phyloP scores from a whole-genome alignment of 176 grass and related monocot genomes.

The Bonia amplexicaulis region DNA sequence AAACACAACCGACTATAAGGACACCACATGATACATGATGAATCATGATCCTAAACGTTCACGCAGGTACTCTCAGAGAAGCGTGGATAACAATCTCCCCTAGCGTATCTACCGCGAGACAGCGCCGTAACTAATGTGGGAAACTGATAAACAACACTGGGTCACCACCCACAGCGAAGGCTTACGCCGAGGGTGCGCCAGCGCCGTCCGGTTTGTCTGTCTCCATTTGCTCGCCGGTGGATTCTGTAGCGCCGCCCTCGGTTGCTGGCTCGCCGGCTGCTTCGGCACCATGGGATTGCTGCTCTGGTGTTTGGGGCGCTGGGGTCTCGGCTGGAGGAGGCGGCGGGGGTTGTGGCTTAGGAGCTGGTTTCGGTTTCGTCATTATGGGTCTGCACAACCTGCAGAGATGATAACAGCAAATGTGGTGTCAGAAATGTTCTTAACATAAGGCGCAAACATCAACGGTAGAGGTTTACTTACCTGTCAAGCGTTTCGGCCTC shows the following conservation, averaged over 20 bases:
- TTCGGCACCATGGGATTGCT: conserved; percentile 1
- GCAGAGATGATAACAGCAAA: background rate
- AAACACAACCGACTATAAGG: background rate
- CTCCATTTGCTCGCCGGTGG: conserved; percentile 55
- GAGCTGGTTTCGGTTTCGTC: conserved; percentile 68
- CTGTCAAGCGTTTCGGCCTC: conserved; percentile 75
- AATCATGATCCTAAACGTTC: background rate
- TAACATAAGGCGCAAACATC: background rate
- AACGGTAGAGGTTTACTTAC: background rate
- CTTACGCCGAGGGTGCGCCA: conserved; percentile 29
- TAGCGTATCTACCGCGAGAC: background rate
- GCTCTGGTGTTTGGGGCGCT: conserved; percentile 44
- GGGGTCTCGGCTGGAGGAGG: conserved; percentile 37
- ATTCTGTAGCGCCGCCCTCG: conserved; percentile 7
- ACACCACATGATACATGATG: background rate
- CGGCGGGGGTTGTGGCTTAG: conserved; percentile 63
- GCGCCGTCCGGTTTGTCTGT: conserved; percentile 48
- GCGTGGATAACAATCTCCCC: background rate
- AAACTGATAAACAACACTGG: background rate
- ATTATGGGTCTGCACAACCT: conserved; percentile 82
- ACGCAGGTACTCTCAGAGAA: background rate
- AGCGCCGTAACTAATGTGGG: background rate
- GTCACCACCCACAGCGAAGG: background rate
- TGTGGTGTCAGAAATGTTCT: background rate
- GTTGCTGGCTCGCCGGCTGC: conserved; percentile 1